Percentiles rank a stretch among this genome's conserved stretches.
Evolutionary conservation across 2,329 filamentous ascomycete species (phyloP).

Genomic region (Cordyceps farinosa): DNA sequence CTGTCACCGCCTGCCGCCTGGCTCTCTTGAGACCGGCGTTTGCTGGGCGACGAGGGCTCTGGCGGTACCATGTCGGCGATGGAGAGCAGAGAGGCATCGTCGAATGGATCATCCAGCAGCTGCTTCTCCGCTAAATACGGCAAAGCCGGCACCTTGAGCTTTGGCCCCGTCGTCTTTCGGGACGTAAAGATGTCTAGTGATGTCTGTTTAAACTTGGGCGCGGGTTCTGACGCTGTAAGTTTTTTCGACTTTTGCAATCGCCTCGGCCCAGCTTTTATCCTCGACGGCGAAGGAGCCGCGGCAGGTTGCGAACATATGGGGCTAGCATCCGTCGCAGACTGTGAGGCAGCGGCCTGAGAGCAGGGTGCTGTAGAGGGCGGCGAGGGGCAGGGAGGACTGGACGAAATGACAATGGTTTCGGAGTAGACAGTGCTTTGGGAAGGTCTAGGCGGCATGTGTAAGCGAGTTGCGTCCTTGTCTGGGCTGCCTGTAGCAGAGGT

Average conservation of each 20-base stretch:
- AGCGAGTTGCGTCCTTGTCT: constrained; percentile 15
- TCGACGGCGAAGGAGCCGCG: constrained; percentile 19
- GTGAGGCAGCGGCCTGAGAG: constrained; percentile 19
- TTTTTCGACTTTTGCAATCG: background rate
- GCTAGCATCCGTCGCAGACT: constrained; percentile 23
- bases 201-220: constrained; percentile 30
- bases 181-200: constrained; percentile 31
- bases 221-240: constrained; percentile 17
- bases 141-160: background rate
- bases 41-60: constrained; percentile 11
- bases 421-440: constrained; percentile 3
- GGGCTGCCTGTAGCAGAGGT: constrained; percentile 23
- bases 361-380: constrained; percentile 28
- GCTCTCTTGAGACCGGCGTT: constrained; percentile 12
- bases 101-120: constrained; percentile 2
- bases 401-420: constrained; percentile 17
- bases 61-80: background rate
- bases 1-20: background rate
- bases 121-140: background rate
- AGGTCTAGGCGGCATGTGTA: constrained; percentile 16
- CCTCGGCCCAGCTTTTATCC: background rate
- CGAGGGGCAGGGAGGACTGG: constrained; percentile 23
- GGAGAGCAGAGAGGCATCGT: background rate
- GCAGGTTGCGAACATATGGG: constrained; percentile 27
- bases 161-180: background rate